A percentile compares a stretch with the other conserved stretches of the same genome.
Conservation (phyloP, 257 asterid species). For the Solanum okadae region DNA sequence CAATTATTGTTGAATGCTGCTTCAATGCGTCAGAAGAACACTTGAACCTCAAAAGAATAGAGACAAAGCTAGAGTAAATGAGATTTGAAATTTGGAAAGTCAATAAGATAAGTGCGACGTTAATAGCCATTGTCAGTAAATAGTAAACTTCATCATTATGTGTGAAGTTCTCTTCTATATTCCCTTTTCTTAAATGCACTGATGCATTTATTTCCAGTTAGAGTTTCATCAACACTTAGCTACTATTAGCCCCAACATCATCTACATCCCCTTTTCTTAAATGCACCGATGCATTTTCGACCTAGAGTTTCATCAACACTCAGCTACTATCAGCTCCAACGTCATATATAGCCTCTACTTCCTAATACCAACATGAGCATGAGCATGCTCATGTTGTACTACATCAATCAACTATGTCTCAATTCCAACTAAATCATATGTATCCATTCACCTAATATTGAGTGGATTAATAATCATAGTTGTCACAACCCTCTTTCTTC, state of each 20-base stretch:
- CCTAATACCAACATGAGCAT: neutral
- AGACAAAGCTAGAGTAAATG: neutral
- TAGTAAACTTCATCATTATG: neutral
- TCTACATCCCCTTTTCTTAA: neutral
- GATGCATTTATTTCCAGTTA: neutral
- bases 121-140: neutral
- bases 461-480: neutral
- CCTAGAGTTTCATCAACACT: neutral
- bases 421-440: neutral
- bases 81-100: neutral
- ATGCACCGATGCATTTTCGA: neutral
- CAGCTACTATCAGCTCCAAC: neutral
- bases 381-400: neutral
- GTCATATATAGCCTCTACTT: neutral
- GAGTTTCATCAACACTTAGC: neutral
- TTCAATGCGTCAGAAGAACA: neutral
- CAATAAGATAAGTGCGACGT: neutral
- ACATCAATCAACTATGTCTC: neutral
- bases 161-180: neutral
- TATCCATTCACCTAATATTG: neutral
- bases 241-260: neutral
- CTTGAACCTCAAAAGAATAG: neutral
- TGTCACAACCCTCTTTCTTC: neutral
- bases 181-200: neutral
- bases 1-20: neutral